Base-by-base conservation (phyloP, 2,329 filamentous ascomycete genomes). In the Sporothrix dimorphospora region DNA sequence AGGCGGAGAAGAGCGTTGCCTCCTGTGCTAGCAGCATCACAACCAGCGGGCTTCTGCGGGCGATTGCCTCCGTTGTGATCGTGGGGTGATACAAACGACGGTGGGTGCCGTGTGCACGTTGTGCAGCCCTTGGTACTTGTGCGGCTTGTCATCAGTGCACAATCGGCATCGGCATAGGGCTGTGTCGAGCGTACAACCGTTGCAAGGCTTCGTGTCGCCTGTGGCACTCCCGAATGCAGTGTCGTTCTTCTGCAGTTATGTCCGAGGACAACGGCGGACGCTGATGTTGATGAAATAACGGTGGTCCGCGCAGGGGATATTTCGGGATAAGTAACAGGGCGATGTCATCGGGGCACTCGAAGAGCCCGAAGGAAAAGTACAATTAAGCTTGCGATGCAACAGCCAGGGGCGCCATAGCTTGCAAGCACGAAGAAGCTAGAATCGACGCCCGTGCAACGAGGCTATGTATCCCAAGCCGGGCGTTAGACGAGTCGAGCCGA, bases 401-500 rank as follows among this genome's bases (percentile, higher is more conserved):
- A 42, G 19, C 21, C n/a, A 63, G n/a, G n/a, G n/a, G 21, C 19
- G 59, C n/a, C 38, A 27, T 12, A 6, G 27, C n/a, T 24, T 5
- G 19, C 16, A 45, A 45, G 59, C 38, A 63, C 38, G 21, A 45
- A 5, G n/a, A 34, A 34, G 63, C 40, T 49, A 19, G 21, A 42
- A 66, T 49, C 24, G 27, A 21, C 45, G 51, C 47, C 34, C 16
- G 7, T 21, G 40, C 49, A 67, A 38, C 19, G 65, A 27, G 42
- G 65, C 65, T 57, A 57, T 38, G 53, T 61, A 38, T 70, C 55
- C 45, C 27, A 70, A 14, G 16, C 45, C 45, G 45, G 65, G 45
- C 63, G 63, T 47, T 27, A 42, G 21, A 47, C 42, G 42, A 67
- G 42, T 34, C 63, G 38, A 67, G 63, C 63, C 63, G 42, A 67